These are phyloP conservation scores for Trypanosoma grayi DNA, from an alignment of 208 protist genomes.

Conservation along the genomic window DNA sequence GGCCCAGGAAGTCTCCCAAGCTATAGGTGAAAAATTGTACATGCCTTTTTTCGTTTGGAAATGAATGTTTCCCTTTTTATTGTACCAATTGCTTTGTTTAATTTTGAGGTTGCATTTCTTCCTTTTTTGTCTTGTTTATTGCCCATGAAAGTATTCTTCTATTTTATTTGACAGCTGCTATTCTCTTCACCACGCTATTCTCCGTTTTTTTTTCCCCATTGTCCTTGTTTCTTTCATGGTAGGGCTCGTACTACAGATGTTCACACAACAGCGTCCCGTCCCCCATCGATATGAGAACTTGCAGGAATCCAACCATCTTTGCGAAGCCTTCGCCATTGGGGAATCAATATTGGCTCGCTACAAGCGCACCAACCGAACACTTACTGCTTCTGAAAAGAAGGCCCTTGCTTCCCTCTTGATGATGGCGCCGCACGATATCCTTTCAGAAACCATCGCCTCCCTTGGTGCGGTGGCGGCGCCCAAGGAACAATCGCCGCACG, in stretches of 20 bases:
- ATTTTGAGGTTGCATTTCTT: too few relatives aligned
- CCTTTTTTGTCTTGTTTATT: too few relatives aligned
- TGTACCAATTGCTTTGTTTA: not conserved
- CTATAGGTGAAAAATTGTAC: constrained; percentile 5
- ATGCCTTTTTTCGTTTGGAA: not conserved
- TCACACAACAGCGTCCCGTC: not conserved
- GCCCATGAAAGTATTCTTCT: too few relatives aligned
- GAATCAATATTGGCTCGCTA: constrained; percentile 74
- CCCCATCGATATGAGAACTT: constrained; percentile 8
- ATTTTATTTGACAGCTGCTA: too few relatives aligned
- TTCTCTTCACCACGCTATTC: too few relatives aligned
- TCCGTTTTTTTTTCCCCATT: not conserved
- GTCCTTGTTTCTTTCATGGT: not conserved
- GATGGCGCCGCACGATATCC: constrained; percentile 20
- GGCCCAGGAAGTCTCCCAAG: not conserved
- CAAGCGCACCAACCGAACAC: constrained; percentile 37
- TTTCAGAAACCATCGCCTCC: constrained; percentile 1
- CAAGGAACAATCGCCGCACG: not conserved
- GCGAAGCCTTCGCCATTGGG: constrained; percentile 68
- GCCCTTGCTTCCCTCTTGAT: constrained; percentile 32
- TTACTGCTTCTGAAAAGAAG: constrained; percentile 49
- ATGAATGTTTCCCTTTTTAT: constrained; percentile 1
- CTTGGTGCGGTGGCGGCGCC: not conserved
- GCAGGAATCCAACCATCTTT: constrained; percentile 50
- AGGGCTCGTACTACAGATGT: not conserved